Percentiles rank a stretch among this genome's conserved stretches.
Evolutionary conservation across 768 basidiomycete species (phyloP).

Genomic region (Boletales sp.): DNA sequence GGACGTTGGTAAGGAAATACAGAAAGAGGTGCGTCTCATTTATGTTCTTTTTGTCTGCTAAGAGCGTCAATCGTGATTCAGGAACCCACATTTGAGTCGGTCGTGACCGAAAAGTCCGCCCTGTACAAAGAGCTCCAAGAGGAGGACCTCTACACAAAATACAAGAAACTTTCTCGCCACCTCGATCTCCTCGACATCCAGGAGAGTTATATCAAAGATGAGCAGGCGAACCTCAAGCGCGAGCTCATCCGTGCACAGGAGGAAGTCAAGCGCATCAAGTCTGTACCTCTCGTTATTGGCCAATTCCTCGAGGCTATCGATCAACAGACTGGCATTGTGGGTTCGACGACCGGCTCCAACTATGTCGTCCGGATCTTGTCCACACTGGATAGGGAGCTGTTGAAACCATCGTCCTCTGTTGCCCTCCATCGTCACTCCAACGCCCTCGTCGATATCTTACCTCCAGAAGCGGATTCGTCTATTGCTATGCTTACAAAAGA

Average conservation of each 20-base stretch:
- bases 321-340: slow-evolving; percentile 94
- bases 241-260: slow-evolving; percentile 98
- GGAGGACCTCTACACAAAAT: slow-evolving; percentile 95
- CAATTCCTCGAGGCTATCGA: slow-evolving; percentile 99
- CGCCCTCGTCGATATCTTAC: slow-evolving; percentile 95
- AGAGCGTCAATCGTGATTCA: slow-evolving; percentile 26
- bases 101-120: slow-evolving; percentile 85
- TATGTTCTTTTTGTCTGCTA: not conserved
- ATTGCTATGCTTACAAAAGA: slow-evolving; percentile 93
- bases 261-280: slow-evolving; percentile 98
- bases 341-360: slow-evolving; percentile 96
- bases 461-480: slow-evolving; percentile 96
- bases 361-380: slow-evolving; percentile 97
- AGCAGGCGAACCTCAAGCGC: slow-evolving; percentile 95
- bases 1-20: slow-evolving; percentile 83
- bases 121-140: slow-evolving; percentile 82
- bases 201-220: slow-evolving; percentile 98
- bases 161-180: slow-evolving; percentile 94
- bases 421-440: slow-evolving; percentile 99
- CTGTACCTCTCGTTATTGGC: slow-evolving; percentile 97
- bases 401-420: slow-evolving; percentile 96
- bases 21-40: slow-evolving; percentile 61
- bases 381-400: slow-evolving; percentile 92
- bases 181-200: slow-evolving; percentile 92
- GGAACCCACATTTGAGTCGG: slow-evolving; percentile 89